A percentile compares a stretch with the other conserved stretches of the same genome.
These are phyloP conservation scores for Cladosporium oxysporum DNA, from an alignment of 2,329 filamentous ascomycete species.

Conservation along the genomic window DNA sequence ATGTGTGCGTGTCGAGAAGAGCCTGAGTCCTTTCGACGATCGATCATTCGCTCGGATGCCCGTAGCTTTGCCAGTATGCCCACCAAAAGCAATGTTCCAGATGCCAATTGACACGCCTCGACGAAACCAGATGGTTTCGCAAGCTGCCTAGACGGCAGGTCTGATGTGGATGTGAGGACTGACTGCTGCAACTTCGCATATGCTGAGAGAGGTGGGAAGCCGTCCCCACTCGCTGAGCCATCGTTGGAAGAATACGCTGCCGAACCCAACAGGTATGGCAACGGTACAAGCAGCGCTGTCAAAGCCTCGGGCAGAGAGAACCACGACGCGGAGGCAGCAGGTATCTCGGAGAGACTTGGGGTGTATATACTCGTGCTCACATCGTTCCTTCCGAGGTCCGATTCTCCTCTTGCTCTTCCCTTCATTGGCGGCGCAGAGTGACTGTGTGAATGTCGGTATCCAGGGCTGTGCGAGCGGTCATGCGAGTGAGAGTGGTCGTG, in stretches of 20 bases:
- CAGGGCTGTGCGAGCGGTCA: conserved; percentile 28
- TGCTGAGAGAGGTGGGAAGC: conserved; percentile 34
- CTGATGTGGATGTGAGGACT: conserved; percentile 21
- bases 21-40: conserved; percentile 34
- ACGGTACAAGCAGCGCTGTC: conserved; percentile 52
- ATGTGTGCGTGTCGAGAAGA: conserved; percentile 12
- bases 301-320: conserved; percentile 49
- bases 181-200: conserved; percentile 34
- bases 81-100: conserved; percentile 48
- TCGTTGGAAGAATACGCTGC: conserved; percentile 44
- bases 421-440: conserved; percentile 32
- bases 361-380: conserved; percentile 24
- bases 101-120: conserved; percentile 49
- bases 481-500: conserved; percentile 10
- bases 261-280: conserved; percentile 52
- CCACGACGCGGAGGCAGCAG: conserved; percentile 28
- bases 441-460: conserved; percentile 30
- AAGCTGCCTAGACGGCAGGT: conserved; percentile 21
- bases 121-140: conserved; percentile 36
- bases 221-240: conserved; percentile 25
- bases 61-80: conserved; percentile 43
- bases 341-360: conserved; percentile 25
- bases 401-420: conserved; percentile 46
- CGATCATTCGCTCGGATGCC: conserved; percentile 32
- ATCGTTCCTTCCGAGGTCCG: conserved; percentile 45